Evolutionary conservation across 2,329 filamentous ascomycete genomes (phyloP).

Genomic region (Aspergillus quadricinctus): DNA sequence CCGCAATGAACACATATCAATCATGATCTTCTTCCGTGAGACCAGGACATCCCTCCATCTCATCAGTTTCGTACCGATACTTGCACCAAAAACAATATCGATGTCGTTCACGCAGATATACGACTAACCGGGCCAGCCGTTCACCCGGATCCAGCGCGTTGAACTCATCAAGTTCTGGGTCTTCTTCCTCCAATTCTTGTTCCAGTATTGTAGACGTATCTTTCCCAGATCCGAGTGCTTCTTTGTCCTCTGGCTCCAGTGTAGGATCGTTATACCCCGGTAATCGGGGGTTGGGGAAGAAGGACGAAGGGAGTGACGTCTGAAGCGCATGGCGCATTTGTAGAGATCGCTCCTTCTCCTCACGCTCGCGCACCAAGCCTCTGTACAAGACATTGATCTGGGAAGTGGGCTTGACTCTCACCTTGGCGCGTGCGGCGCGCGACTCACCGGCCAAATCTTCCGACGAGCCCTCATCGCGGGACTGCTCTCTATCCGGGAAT

Average conservation of each 20-base stretch:
- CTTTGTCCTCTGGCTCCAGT: conserved; percentile 67
- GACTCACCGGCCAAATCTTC: conserved; percentile 6
- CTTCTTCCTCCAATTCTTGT: conserved; percentile 64
- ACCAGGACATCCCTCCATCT: conserved; percentile 90
- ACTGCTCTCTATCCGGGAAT: background rate
- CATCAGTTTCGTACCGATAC: conserved; percentile 61
- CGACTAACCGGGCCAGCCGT: conserved; percentile 62
- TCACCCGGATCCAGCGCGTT: conserved; percentile 64
- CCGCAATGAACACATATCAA: conserved; percentile 31
- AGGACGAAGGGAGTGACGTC: conserved; percentile 30
- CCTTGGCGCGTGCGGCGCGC: conserved; percentile 9
- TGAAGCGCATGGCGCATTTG: conserved; percentile 31
- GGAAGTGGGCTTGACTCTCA: conserved; percentile 50
- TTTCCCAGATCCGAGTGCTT: conserved; percentile 60
- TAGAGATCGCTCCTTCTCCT: conserved; percentile 50
- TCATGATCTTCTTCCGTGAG: conserved; percentile 77
- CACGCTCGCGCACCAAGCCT: conserved; percentile 64
- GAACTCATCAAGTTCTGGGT: conserved; percentile 76
- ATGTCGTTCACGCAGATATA: conserved; percentile 65
- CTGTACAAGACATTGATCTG: conserved; percentile 77
- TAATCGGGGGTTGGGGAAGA: conserved; percentile 41
- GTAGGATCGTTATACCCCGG: conserved; percentile 65
- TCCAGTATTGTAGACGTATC: conserved; percentile 36
- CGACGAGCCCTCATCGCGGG: background rate
- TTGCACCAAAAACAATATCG: conserved; percentile 98